phyloP scores from a whole-genome alignment of 179 eudicot genomes.

The Nepenthes alata region DNA sequence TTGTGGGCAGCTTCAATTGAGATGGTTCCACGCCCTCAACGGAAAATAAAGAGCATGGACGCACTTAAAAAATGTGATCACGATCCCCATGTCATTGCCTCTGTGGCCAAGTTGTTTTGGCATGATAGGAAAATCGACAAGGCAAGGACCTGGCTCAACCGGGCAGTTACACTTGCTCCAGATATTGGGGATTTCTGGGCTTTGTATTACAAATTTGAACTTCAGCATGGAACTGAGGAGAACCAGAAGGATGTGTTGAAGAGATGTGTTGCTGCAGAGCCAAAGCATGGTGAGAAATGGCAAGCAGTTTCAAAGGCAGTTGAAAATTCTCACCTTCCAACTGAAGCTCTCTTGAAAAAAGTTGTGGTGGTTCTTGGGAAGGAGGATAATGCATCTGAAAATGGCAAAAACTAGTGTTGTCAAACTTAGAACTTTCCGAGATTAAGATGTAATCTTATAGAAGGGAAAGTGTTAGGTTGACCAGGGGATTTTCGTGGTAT shows the following conservation, averaged over 20 bases:
- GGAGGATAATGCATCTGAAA: slow-evolving; percentile 53
- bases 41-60: slow-evolving; percentile 65
- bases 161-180: slow-evolving; percentile 78
- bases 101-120: slow-evolving; percentile 80
- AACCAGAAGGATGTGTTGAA: slow-evolving; percentile 61
- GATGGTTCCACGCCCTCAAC: slow-evolving; percentile 78
- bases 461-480: too few relatives aligned
- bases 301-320: slow-evolving; percentile 63
- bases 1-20: slow-evolving; percentile 81
- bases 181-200: slow-evolving; percentile 94
- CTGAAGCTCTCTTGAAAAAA: slow-evolving; percentile 73
- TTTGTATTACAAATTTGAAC: slow-evolving; percentile 67
- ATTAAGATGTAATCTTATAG: too few relatives aligned
- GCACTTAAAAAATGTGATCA: slow-evolving; percentile 65
- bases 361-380: slow-evolving; percentile 59
- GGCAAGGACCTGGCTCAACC: slow-evolving; percentile 69
- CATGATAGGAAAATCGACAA: slow-evolving; percentile 88
- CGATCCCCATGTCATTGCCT: slow-evolving; percentile 70
- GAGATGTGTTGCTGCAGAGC: slow-evolving; percentile 77
- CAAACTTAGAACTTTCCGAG: too few relatives aligned
- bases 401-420: neutral
- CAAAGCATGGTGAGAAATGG: slow-evolving; percentile 95
- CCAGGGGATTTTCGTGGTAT: too few relatives aligned
- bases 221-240: slow-evolving; percentile 72
- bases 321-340: slow-evolving; percentile 79